phyloP scores from a whole-genome alignment of 371 early-diverging fungal genomes.

The Mucor mucedo region DNA sequence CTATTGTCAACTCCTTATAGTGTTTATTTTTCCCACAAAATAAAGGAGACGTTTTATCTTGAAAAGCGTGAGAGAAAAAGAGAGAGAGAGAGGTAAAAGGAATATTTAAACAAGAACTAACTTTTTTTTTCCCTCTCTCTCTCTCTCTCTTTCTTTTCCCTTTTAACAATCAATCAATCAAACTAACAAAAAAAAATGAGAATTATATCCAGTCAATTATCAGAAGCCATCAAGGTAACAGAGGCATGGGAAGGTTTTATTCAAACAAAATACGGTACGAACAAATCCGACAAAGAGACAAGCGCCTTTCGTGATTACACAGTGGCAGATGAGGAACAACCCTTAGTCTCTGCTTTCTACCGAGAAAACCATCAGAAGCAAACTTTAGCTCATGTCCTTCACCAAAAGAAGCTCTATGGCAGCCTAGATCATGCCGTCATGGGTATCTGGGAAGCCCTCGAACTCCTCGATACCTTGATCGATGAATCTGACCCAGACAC shows the following conservation, averaged over 20 bases:
- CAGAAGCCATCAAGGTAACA: slow-evolving; percentile 36
- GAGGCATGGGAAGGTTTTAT: slow-evolving; percentile 44
- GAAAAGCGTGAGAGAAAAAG: too few species aligned
- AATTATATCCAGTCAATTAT: slow-evolving; percentile 15
- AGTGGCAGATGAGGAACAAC: slow-evolving; percentile 30
- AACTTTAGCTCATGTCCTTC: slow-evolving; percentile 43
- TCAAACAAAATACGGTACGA: slow-evolving; percentile 34
- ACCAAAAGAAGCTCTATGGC: slow-evolving; percentile 36
- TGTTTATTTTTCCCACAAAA: too few species aligned
- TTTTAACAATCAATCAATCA: neutral
- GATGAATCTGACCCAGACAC: slow-evolving; percentile 62
- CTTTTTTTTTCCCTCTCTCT: neutral
- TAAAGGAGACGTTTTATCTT: too few species aligned
- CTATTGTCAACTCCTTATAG: too few species aligned
- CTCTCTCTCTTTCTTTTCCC: slow-evolving; percentile 5
- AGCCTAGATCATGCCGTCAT: slow-evolving; percentile 37
- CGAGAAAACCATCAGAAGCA: slow-evolving; percentile 51
- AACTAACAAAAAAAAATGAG: neutral
- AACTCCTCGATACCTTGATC: slow-evolving; percentile 52
- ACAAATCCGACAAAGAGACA: slow-evolving; percentile 26
- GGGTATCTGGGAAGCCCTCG: slow-evolving; percentile 61
- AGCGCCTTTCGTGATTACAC: slow-evolving; percentile 35
- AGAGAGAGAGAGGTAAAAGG: too few species aligned
- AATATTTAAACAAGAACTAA: neutral
- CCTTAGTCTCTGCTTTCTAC: slow-evolving; percentile 39